These are phyloP conservation scores for Mortierella alpina DNA, from an alignment of 192 early-diverging fungal genomes.

Conservation along the genomic window DNA sequence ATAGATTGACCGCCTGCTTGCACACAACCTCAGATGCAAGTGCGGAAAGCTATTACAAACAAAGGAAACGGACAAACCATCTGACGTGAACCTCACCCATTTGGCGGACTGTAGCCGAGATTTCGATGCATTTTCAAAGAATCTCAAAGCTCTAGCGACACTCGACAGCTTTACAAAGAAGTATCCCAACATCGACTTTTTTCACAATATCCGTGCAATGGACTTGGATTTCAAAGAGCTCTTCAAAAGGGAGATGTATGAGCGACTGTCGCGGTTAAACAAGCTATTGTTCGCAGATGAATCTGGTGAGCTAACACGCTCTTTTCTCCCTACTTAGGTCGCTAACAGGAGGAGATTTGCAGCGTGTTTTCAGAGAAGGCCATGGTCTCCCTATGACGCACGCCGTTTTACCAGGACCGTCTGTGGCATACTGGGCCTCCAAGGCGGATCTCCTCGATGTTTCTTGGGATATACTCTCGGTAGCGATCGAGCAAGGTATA, in stretches of 20 bases:
- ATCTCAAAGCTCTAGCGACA: slow-evolving; percentile 40
- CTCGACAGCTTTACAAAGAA: slow-evolving; percentile 50
- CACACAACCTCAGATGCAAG: slow-evolving; percentile 50
- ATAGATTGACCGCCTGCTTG: slow-evolving; percentile 48
- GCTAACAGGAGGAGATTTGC: slow-evolving; percentile 23
- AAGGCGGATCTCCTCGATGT: slow-evolving; percentile 38
- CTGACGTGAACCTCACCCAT: slow-evolving; percentile 18
- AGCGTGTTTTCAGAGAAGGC: slow-evolving; percentile 31
- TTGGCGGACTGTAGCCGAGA: slow-evolving; percentile 46
- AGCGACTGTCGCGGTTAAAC: no score
- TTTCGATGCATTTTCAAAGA: slow-evolving; percentile 44
- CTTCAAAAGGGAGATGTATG: slow-evolving; percentile 49
- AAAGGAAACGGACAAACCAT: slow-evolving; percentile 7
- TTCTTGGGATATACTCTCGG: slow-evolving; percentile 33
- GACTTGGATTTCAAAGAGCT: slow-evolving; percentile 48
- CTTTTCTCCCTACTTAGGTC: slow-evolving; percentile 3
- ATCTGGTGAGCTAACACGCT: no score
- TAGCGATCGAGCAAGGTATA: slow-evolving; percentile 48
- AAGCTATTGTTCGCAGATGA: no score
- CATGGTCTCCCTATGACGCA: slow-evolving; percentile 54
- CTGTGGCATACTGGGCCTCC: slow-evolving; percentile 51
- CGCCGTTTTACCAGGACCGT: slow-evolving; percentile 43
- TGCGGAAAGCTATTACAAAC: slow-evolving; percentile 32
- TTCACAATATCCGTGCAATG: slow-evolving; percentile 47
- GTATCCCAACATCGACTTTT: slow-evolving; percentile 52